Conservation (phyloP, 345 rosid genomes). For the Rhizophora mangle region DNA sequence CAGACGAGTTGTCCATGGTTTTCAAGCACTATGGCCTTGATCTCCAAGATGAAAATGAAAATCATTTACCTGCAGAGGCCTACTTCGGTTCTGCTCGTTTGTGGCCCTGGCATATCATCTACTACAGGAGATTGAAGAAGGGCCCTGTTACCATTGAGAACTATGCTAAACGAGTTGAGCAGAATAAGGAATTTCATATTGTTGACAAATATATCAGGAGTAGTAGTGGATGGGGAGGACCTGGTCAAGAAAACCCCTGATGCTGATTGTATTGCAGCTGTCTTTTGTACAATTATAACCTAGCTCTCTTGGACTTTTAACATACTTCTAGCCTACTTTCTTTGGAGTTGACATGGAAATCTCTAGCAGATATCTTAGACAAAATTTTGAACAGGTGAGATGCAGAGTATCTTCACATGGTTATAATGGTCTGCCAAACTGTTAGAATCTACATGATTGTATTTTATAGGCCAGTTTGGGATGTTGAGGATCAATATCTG, state of each 20-base stretch:
- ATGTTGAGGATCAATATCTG: conserved; percentile 2
- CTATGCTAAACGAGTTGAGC: conserved; percentile 41
- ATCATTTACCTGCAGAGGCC: conserved; percentile 24
- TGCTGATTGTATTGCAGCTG: conserved; percentile 5
- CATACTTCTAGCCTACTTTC: conserved; percentile 7
- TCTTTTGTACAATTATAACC: neutral
- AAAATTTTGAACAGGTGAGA: conserved; percentile 32
- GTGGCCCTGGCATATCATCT: conserved; percentile 50
- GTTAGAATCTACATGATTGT: conserved; percentile 1
- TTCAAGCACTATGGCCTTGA: conserved; percentile 41
- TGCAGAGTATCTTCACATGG: conserved; percentile 9
- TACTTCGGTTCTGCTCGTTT: conserved; percentile 47
- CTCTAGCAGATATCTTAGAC: conserved; percentile 9
- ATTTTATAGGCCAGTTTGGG: conserved; percentile 4
- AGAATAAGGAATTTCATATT: conserved; percentile 44
- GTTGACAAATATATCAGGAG: conserved; percentile 45
- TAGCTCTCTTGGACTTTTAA: conserved; percentile 4
- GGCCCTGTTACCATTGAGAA: conserved; percentile 44
- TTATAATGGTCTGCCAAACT: neutral
- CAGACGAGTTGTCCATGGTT: conserved; percentile 38
- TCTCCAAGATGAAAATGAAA: conserved; percentile 29
- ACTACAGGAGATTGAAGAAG: conserved; percentile 49
- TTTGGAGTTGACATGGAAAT: conserved; percentile 16
- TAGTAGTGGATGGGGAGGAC: conserved; percentile 51
- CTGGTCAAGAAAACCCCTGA: conserved; percentile 17